Evolutionary conservation across 1,139 yeast genomes (phyloP).

Genomic region (Wickerhamomyces sp.): DNA sequence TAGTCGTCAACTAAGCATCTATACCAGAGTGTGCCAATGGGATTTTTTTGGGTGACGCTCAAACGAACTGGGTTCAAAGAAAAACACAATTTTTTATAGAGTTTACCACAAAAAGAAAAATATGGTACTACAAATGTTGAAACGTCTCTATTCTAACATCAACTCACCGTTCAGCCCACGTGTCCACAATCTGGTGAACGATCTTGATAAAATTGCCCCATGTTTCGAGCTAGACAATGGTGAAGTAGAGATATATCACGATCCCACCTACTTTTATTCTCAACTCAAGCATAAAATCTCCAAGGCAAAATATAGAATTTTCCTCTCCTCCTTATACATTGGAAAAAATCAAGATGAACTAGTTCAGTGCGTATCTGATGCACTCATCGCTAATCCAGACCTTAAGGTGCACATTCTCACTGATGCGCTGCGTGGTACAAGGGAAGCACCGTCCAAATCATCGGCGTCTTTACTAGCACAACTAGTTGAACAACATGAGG

Average conservation of each 20-base stretch:
- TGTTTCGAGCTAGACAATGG: conserved; percentile 56
- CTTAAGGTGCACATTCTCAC: conserved; percentile 69
- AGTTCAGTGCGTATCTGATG: conserved; percentile 50
- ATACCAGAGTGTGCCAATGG: no score
- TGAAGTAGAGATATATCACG: conserved; percentile 57
- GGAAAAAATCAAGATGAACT: conserved; percentile 82
- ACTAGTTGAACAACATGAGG: conserved; percentile 61
- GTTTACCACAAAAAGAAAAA: no score
- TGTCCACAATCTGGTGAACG: conserved; percentile 44
- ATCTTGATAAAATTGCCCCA: conserved; percentile 65
- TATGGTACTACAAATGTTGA: no score
- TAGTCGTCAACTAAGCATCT: no score
- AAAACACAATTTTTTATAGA: no score
- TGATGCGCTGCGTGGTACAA: conserved; percentile 88
- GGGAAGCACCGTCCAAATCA: conserved; percentile 79
- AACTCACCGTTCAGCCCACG: conserved; percentile 55
- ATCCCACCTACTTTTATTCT: conserved; percentile 68
- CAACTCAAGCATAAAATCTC: conserved; percentile 51
- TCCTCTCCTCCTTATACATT: conserved; percentile 79
- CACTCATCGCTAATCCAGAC: conserved; percentile 53
- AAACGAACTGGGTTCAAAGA: no score
- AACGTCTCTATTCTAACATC: no score
- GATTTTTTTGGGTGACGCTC: no score
- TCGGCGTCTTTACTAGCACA: conserved; percentile 73
- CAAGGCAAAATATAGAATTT: conserved; percentile 56